Evolutionary conservation across 352 stramenopile genomes (phyloP).

Genomic region (Phytophthora sp.): DNA sequence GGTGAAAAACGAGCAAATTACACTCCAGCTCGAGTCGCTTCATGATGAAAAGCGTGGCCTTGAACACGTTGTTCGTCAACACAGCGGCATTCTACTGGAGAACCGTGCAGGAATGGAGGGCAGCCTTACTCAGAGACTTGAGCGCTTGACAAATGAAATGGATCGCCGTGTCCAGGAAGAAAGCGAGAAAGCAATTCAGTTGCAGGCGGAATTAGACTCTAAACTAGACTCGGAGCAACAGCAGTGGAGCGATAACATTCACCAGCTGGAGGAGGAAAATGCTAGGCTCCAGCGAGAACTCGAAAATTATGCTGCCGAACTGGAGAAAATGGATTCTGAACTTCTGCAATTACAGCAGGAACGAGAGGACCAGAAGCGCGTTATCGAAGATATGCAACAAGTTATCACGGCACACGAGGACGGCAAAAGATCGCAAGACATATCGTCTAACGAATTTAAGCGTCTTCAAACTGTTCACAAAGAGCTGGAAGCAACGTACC

Average conservation of each 20-base stretch:
- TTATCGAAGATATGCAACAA: conserved; percentile 46
- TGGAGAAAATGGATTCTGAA: conserved; percentile 38
- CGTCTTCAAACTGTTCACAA: conserved; percentile 30
- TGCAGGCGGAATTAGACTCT: conserved; percentile 45
- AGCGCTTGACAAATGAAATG: conserved; percentile 46
- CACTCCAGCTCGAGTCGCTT: conserved; percentile 37
- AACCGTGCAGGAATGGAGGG: too few relatives aligned
- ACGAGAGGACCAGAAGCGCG: conserved; percentile 52
- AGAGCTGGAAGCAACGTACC: conserved; percentile 40
- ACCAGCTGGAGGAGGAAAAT: conserved; percentile 37
- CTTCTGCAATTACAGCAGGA: conserved; percentile 48
- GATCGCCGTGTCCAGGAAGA: conserved; percentile 48
- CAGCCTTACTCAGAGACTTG: conserved; percentile 48
- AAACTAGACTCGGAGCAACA: conserved; percentile 33
- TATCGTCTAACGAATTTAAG: conserved; percentile 16
- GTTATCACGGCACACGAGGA: conserved; percentile 39
- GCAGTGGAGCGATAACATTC: conserved; percentile 20
- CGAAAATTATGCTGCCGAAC: conserved; percentile 21
- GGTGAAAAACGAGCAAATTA: conserved; percentile 40
- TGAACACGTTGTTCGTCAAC: conserved; percentile 27
- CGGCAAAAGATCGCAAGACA: conserved; percentile 24
- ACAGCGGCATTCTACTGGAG: conserved; percentile 22
- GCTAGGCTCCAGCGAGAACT: conserved; percentile 32
- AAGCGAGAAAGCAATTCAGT: conserved; percentile 44
- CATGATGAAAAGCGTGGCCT: conserved; percentile 46